These are phyloP conservation scores for Cymbopogon flexuosus DNA, from an alignment of 202 grass and related monocot species.

Conservation along the genomic window DNA sequence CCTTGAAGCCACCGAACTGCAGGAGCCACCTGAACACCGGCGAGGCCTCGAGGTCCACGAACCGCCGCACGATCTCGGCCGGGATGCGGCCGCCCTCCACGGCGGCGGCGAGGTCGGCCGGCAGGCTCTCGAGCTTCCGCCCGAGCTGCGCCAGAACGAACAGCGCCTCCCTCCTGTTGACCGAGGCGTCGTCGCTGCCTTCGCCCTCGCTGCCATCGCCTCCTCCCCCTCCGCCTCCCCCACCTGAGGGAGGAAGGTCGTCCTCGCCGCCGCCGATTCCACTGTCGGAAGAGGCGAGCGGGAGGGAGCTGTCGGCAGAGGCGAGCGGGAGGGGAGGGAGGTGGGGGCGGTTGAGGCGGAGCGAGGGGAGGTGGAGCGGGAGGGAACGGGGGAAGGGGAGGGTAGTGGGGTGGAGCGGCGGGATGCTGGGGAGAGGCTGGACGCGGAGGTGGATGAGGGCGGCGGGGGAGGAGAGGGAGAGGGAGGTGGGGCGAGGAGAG, in stretches of 20 bases:
- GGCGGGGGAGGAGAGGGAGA: conserved; percentile 23
- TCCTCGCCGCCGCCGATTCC: conserved; percentile 15
- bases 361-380: conserved; percentile 22
- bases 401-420: conserved; percentile 1
- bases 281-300: conserved; percentile 32
- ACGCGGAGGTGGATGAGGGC: conserved; percentile 9
- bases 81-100: conserved; percentile 61
- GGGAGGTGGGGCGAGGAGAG: conserved; percentile 25
- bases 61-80: conserved; percentile 62
- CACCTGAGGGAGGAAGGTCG: conserved; percentile 5
- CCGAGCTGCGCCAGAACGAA: conserved; percentile 73
- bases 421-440: conserved; percentile 8
- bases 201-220: neutral
- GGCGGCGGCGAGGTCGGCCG: conserved; percentile 69
- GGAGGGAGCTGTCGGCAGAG: conserved; percentile 23
- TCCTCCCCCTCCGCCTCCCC: neutral
- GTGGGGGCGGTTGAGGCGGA: conserved; percentile 30
- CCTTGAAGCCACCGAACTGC: conserved; percentile 92
- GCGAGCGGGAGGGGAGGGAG: conserved; percentile 37
- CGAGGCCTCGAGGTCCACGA: conserved; percentile 68
- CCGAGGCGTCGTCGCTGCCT: conserved; percentile 31
- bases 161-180: conserved; percentile 61
- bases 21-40: conserved; percentile 68
- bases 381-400: conserved; percentile 30
- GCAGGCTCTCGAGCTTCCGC: conserved; percentile 73